Evolutionary conservation across 257 asterid genomes (phyloP).

Genomic region (Verbena officinalis): DNA sequence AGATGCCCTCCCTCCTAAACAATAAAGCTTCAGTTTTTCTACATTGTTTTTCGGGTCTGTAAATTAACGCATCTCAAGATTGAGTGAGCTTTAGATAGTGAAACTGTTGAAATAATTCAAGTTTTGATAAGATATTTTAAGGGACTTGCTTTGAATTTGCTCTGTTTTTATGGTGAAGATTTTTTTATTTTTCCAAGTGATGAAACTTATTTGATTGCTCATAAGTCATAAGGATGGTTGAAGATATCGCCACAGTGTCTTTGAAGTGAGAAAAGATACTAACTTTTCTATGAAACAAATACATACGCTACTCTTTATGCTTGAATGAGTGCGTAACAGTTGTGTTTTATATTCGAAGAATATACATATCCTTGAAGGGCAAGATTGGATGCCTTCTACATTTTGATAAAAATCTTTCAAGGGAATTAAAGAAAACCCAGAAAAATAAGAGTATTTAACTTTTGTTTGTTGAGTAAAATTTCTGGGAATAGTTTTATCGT

Average conservation of each 20-base stretch:
- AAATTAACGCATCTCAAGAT: conserved; percentile 14
- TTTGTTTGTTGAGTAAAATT: conserved; percentile 1
- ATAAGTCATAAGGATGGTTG: conserved; percentile 15
- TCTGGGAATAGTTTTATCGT: conserved; percentile 20
- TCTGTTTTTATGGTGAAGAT: neutral
- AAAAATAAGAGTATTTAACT: neutral
- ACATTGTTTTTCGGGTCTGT: neutral
- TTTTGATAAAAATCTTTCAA: conserved; percentile 17
- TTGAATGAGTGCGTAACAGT: neutral
- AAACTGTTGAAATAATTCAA: neutral
- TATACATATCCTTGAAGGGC: conserved; percentile 9
- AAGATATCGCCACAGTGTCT: conserved; percentile 14
- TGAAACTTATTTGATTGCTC: conserved; percentile 11
- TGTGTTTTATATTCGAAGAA: neutral
- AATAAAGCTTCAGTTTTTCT: conserved; percentile 18
- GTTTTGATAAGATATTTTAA: neutral
- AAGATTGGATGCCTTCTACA: neutral
- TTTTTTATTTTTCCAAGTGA: neutral
- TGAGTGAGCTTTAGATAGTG: neutral
- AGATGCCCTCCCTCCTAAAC: conserved; percentile 26
- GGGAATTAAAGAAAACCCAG: neutral
- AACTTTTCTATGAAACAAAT: neutral
- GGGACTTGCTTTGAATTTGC: conserved; percentile 1
- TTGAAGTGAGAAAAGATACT: conserved; percentile 9
- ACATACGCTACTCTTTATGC: neutral